Conservation (phyloP, 139 green algal genomes). For the Micromonas pusilla region DNA sequence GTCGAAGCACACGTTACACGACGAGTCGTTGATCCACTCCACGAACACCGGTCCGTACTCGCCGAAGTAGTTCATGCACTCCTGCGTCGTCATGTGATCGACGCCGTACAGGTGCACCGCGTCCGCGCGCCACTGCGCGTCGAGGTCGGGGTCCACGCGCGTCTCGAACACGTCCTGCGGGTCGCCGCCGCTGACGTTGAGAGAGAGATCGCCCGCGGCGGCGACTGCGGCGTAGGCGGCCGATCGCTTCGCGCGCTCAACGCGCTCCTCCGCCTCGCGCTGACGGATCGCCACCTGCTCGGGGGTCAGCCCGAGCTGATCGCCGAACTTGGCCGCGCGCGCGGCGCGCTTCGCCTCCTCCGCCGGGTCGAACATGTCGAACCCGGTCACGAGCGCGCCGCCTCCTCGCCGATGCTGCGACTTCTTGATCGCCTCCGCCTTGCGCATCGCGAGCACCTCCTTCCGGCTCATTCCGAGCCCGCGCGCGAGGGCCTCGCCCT, state of each 20-base stretch:
- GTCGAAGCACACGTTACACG: constrained; percentile 20
- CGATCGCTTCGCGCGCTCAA: neutral
- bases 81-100: neutral
- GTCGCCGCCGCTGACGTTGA: neutral
- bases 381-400: neutral
- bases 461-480: neutral
- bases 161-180: neutral
- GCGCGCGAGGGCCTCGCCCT: neutral
- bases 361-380: neutral
- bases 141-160: neutral
- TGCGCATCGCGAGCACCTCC: neutral
- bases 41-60: constrained; percentile 22
- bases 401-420: neutral
- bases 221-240: neutral
- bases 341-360: neutral
- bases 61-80: constrained; percentile 11
- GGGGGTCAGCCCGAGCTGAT: neutral
- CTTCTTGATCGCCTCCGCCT: neutral
- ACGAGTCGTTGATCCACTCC: constrained; percentile 30
- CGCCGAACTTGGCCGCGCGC: constrained; percentile 8
- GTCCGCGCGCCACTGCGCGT: neutral
- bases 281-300: neutral
- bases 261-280: neutral
- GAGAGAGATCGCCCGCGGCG: neutral
- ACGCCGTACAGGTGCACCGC: constrained; percentile 13